phyloP scores from a whole-genome alignment of 23 red algal species.

The Gracilaria vermiculophylla region DNA sequence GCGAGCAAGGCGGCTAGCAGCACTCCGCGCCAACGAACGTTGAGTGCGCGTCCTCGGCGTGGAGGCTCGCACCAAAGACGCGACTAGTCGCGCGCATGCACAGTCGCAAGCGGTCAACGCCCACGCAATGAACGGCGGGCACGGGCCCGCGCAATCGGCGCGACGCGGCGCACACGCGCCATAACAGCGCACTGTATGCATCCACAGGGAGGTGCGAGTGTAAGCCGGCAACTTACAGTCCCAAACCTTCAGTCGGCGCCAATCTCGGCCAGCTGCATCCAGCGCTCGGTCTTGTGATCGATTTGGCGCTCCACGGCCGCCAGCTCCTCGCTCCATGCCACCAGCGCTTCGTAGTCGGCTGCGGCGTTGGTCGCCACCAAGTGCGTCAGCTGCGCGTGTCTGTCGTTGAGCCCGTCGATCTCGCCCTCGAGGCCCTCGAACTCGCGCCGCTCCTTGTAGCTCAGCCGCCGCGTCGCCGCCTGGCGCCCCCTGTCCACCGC shows the following conservation, averaged over 20 bases:
- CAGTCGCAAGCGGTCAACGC: no score
- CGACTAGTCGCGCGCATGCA: not conserved
- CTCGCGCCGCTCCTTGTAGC: slow-evolving; percentile 71
- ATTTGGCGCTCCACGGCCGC: slow-evolving; percentile 17
- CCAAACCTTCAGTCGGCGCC: slow-evolving; percentile 2
- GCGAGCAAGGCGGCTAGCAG: no score
- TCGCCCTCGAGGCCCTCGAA: slow-evolving; percentile 55
- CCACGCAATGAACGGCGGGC: not conserved
- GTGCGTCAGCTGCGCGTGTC: slow-evolving; percentile 12
- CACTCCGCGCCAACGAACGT: no score
- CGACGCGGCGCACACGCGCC: not conserved
- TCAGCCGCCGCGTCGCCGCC: slow-evolving; percentile 8
- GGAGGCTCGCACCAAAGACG: no score
- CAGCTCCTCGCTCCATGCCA: slow-evolving; percentile 39
- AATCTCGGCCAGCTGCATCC: slow-evolving; percentile 69
- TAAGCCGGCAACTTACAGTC: not conserved
- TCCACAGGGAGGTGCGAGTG: not conserved
- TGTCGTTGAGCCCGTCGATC: slow-evolving; percentile 55
- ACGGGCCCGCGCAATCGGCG: not conserved
- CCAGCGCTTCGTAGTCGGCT: slow-evolving; percentile 29
- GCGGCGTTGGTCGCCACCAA: not conserved
- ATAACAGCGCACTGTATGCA: not conserved
- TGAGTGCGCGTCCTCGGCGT: no score
- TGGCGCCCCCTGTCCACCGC: not conserved
- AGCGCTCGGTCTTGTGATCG: slow-evolving; percentile 74